These are phyloP conservation scores for Dalbergia oliveri DNA, from an alignment of 306 rosid species.

Conservation along the genomic window DNA sequence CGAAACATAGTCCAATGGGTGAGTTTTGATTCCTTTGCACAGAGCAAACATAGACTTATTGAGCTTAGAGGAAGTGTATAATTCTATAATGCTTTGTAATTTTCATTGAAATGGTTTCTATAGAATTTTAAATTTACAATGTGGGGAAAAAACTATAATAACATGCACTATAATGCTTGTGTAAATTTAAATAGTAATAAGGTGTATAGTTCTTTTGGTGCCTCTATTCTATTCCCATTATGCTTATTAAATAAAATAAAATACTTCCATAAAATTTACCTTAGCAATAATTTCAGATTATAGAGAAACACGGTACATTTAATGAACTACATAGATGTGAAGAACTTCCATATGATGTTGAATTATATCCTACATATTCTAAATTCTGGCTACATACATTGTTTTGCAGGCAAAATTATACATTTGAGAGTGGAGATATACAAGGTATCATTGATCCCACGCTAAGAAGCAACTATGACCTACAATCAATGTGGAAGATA, in stretches of 20 bases:
- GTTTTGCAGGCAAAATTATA: conserved; percentile 78
- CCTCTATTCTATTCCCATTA: not conserved
- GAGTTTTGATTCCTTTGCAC: conserved; percentile 50
- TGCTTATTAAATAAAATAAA: not conserved
- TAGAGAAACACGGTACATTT: not conserved
- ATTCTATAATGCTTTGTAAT: not conserved
- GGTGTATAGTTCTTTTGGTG: not conserved
- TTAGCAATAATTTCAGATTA: not conserved
- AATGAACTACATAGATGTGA: not conserved
- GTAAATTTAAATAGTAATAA: not conserved
- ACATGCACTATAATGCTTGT: not conserved
- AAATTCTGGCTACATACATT: not conserved
- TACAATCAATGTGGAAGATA: conserved; percentile 98
- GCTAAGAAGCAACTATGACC: conserved; percentile 65
- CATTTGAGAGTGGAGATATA: conserved; percentile 96
- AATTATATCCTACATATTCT: conserved; percentile 3
- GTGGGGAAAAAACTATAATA: not conserved
- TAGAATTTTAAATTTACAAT: not conserved
- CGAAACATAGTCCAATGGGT: conserved; percentile 98
- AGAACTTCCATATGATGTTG: not conserved
- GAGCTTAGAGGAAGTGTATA: no score
- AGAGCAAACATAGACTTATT: conserved; percentile 7
- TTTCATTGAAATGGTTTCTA: conserved; percentile 1
- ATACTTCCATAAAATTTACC: not conserved
- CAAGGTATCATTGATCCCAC: conserved; percentile 92